Percentiles rank a stretch among this genome's conserved stretches.
phyloP scores from a whole-genome alignment of 306 rosid genomes.

The Vigna hirtella region DNA sequence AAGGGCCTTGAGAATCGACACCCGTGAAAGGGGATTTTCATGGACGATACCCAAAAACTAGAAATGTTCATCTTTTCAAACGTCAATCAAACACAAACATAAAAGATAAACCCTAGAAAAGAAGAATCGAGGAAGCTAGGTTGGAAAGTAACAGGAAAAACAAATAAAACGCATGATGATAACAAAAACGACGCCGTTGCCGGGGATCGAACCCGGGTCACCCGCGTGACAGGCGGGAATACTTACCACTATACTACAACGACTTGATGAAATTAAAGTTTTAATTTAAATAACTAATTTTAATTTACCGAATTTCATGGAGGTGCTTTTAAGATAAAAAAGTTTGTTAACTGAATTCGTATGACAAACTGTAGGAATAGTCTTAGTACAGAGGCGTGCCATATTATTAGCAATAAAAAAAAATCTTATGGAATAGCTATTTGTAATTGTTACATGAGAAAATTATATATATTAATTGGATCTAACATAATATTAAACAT shows the following conservation, averaged over 20 bases:
- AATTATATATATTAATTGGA: too few species aligned
- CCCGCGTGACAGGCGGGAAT: background rate
- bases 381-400: too few species aligned
- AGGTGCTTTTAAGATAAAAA: too few species aligned
- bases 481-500: too few species aligned
- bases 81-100: background rate
- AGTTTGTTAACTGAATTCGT: too few species aligned
- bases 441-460: too few species aligned
- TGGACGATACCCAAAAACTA: slow-evolving; percentile 54
- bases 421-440: too few species aligned
- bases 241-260: background rate
- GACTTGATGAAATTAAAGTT: background rate
- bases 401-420: too few species aligned
- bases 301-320: too few species aligned
- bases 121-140: background rate
- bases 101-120: slow-evolving; percentile 21
- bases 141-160: background rate
- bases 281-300: too few species aligned
- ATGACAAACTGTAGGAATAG: too few species aligned
- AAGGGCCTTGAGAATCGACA: slow-evolving; percentile 44
- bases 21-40: slow-evolving; percentile 41
- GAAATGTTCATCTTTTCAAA: slow-evolving; percentile 49
- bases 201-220: slow-evolving; percentile 48
- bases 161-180: background rate
- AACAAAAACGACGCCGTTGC: slow-evolving; percentile 49